phyloP scores from a whole-genome alignment of 352 stramenopile genomes.

The Pythium rhizo-oryzae region DNA sequence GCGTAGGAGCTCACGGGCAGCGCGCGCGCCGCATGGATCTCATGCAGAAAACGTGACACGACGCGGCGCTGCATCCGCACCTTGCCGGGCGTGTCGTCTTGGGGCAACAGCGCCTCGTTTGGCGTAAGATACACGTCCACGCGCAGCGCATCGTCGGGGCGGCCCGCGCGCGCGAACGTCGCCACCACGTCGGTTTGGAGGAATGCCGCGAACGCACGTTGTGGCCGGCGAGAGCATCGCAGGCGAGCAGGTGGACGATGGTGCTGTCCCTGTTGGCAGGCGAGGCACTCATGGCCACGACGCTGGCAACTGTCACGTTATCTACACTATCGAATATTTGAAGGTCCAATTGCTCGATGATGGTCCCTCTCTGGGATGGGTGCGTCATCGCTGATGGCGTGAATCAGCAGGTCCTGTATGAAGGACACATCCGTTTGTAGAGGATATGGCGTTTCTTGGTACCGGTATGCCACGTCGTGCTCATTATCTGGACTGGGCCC shows the following conservation, averaged over 20 bases:
- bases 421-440: no score
- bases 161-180: constrained; percentile 37
- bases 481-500: no score
- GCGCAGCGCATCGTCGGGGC: constrained; percentile 36
- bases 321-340: no score
- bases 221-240: not conserved
- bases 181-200: constrained; percentile 38
- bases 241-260: not conserved
- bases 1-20: constrained; percentile 67
- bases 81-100: constrained; percentile 54
- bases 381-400: no score
- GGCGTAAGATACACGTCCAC: constrained; percentile 59
- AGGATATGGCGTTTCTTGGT: no score
- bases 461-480: no score
- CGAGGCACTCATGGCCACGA: no score
- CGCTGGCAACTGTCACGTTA: no score
- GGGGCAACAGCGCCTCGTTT: constrained; percentile 52
- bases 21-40: constrained; percentile 50
- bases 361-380: no score
- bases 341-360: no score
- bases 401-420: no score
- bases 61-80: constrained; percentile 43
- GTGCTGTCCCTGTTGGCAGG: no score
- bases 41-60: constrained; percentile 38
- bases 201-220: constrained; percentile 18